These are phyloP conservation scores for Xanthoconium separans DNA, from an alignment of 1,284 basidiomycete genomes.

Conservation along the genomic window DNA sequence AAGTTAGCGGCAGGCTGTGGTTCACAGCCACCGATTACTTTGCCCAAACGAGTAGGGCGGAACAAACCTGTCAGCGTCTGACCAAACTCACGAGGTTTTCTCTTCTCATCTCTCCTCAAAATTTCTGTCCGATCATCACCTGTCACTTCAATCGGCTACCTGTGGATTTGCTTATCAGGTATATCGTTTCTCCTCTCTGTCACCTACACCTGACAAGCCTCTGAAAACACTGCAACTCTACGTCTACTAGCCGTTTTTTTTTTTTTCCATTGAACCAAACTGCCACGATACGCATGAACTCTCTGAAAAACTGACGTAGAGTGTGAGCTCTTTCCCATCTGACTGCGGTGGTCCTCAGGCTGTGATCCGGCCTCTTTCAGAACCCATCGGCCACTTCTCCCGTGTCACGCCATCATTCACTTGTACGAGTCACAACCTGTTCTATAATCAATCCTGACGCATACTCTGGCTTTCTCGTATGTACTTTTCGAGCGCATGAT, in stretches of 20 bases:
- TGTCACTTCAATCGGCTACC: constrained; percentile 16
- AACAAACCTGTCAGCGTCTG: not conserved
- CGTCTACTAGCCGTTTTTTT: too few relatives aligned
- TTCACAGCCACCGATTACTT: constrained; percentile 29
- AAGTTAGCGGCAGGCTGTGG: not conserved
- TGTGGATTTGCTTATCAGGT: constrained; percentile 12
- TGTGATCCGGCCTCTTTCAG: constrained; percentile 13
- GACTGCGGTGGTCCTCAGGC: not conserved
- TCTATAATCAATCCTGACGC: constrained; percentile 8
- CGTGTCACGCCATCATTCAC: constrained; percentile 4
- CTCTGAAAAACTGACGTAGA: not conserved
- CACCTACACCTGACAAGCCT: not conserved
- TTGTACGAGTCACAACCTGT: constrained; percentile 14
- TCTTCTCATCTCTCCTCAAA: constrained; percentile 10
- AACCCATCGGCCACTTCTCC: not conserved
- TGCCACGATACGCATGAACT: constrained; percentile 1
- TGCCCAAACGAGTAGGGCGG: constrained; percentile 6
- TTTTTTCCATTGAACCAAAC: constrained; percentile 5
- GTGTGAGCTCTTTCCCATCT: constrained; percentile 3
- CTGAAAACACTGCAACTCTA: too few relatives aligned
- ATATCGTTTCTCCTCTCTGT: not conserved
- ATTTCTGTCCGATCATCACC: constrained; percentile 1
- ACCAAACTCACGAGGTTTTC: constrained; percentile 1
- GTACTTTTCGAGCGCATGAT: constrained; percentile 4
- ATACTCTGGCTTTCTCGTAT: constrained; percentile 9